Conservation (phyloP, 1,284 basidiomycete species). For the Mycena citricolor region DNA sequence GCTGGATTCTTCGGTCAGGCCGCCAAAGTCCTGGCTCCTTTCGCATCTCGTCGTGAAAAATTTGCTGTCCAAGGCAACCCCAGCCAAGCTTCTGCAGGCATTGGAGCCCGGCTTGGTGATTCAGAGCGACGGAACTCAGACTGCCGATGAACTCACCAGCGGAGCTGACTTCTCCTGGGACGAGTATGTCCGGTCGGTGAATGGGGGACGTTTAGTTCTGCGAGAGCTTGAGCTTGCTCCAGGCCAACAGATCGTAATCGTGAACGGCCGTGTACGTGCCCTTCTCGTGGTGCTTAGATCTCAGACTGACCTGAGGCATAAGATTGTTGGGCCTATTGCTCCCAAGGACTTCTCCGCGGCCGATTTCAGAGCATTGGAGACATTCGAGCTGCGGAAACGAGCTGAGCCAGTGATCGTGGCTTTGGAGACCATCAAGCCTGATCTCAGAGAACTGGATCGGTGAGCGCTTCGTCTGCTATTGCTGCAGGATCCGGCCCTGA, state of each 20-base stretch:
- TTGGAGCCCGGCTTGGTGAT: constrained; percentile 36
- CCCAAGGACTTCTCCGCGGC: constrained; percentile 54
- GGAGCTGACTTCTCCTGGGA: constrained; percentile 32
- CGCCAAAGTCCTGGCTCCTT: constrained; percentile 42
- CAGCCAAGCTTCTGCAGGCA: constrained; percentile 38
- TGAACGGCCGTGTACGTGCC: constrained; percentile 77
- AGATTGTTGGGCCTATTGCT: constrained; percentile 69
- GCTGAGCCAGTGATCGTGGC: constrained; percentile 67
- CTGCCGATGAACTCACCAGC: constrained; percentile 36
- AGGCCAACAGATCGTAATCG: constrained; percentile 61
- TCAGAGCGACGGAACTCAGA: constrained; percentile 33
- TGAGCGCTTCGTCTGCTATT: constrained; percentile 24
- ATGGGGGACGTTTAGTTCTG: constrained; percentile 44
- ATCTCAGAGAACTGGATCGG: constrained; percentile 46
- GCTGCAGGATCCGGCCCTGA: constrained; percentile 6
- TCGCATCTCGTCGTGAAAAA: constrained; percentile 45
- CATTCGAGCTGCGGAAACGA: constrained; percentile 73
- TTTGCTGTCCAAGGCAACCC: constrained; percentile 39
- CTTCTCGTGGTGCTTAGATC: neutral
- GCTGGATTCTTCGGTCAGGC: constrained; percentile 19
- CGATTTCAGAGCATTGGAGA: constrained; percentile 70
- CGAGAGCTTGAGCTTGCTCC: constrained; percentile 55
- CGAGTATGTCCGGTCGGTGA: constrained; percentile 43
- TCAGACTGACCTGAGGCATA: constrained; percentile 1
- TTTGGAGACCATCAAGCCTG: constrained; percentile 51